A percentile compares a stretch with the other conserved stretches of the same genome.
Evolutionary conservation across 305 asterid genomes (phyloP).

Genomic region (Andrographis paniculata): DNA sequence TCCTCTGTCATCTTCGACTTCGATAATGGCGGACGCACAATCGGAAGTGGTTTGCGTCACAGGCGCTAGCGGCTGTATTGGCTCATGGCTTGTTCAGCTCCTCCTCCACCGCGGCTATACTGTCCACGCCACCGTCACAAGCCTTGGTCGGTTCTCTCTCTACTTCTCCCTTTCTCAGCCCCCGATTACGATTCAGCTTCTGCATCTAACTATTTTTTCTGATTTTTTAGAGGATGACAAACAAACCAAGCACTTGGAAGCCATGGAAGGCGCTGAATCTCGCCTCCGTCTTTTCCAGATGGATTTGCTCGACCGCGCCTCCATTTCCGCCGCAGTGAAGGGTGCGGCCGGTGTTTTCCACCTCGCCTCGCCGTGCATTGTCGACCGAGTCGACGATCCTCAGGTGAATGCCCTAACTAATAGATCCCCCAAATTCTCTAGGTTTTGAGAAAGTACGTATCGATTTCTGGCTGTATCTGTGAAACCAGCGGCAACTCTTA

Average conservation of each 20-base stretch:
- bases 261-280: conserved; percentile 57
- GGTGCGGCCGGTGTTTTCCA: conserved; percentile 78
- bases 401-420: conserved; percentile 34
- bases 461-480: conserved; percentile 11
- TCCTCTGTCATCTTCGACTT: no score
- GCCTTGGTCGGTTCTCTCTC: conserved; percentile 35
- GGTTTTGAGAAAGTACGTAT: no score
- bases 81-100: conserved; percentile 57
- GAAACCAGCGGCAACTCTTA: conserved; percentile 41
- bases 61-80: conserved; percentile 89
- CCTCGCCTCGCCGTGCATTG: conserved; percentile 72
- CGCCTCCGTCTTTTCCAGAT: conserved; percentile 69
- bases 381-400: conserved; percentile 61
- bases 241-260: conserved; percentile 72
- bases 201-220: not conserved
- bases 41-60: conserved; percentile 73
- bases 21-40: no score
- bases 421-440: no score
- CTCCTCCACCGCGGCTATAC: conserved; percentile 83
- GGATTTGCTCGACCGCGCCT: conserved; percentile 64
- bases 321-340: conserved; percentile 48
- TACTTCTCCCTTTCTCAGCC: not conserved
- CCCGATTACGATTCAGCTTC: not conserved
- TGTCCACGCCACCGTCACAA: conserved; percentile 77
- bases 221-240: conserved; percentile 48